Evolutionary conservation across 2,329 filamentous ascomycete species (phyloP).

Genomic region (Amphichorda felina): DNA sequence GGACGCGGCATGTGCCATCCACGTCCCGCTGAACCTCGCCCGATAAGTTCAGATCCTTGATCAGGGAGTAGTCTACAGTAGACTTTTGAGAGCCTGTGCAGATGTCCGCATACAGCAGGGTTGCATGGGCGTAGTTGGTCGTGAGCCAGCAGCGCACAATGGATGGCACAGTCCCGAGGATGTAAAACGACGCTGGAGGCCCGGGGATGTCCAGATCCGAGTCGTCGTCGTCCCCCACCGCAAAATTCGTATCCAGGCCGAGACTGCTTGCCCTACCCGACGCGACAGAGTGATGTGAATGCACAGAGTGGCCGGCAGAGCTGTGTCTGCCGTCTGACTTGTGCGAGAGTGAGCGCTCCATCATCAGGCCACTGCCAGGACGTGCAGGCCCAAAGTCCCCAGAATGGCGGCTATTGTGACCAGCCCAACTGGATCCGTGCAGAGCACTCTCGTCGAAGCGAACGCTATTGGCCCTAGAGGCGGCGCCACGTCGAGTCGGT

Average conservation of each 20-base stretch:
- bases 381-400: constrained; percentile 70
- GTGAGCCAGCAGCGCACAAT: constrained; percentile 96
- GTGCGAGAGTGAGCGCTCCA: constrained; percentile 84
- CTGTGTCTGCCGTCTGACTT: constrained; percentile 94
- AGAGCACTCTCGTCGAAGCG: constrained; percentile 94
- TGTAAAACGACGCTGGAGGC: constrained; percentile 73
- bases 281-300: constrained; percentile 55
- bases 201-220: constrained; percentile 61
- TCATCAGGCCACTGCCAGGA: constrained; percentile 75
- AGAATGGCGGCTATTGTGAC: constrained; percentile 67
- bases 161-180: constrained; percentile 79
- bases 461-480: constrained; percentile 91
- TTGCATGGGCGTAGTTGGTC: constrained; percentile 77
- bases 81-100: constrained; percentile 89
- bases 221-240: constrained; percentile 48
- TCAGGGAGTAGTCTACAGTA: constrained; percentile 61
- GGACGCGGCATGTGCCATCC: constrained; percentile 56
- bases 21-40: constrained; percentile 54
- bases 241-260: constrained; percentile 63
- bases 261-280: constrained; percentile 81
- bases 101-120: constrained; percentile 80
- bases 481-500: constrained; percentile 70
- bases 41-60: constrained; percentile 61
- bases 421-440: constrained; percentile 72
- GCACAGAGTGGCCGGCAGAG: constrained; percentile 74